phyloP scores from a whole-genome alignment of 805 yeast species.

The Yamadazyma paraphyllophila region DNA sequence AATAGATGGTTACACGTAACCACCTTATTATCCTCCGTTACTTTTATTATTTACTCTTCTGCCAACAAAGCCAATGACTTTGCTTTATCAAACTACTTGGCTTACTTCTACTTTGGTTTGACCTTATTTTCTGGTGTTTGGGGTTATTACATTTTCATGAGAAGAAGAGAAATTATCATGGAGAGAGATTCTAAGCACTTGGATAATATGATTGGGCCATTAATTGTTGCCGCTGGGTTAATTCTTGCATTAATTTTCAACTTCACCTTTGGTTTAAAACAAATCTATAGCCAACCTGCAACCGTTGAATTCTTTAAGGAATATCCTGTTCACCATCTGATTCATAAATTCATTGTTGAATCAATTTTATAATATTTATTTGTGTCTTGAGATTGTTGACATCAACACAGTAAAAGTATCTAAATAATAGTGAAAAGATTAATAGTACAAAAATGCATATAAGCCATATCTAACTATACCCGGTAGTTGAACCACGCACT shows the following conservation, averaged over 20 bases:
- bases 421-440: not conserved
- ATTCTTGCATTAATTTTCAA: conserved; percentile 65
- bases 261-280: conserved; percentile 59
- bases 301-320: conserved; percentile 26
- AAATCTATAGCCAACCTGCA: conserved; percentile 17
- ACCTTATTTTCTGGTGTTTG: conserved; percentile 83
- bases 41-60: conserved; percentile 80
- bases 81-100: conserved; percentile 62
- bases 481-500: conserved; percentile 3
- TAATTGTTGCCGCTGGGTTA: conserved; percentile 71
- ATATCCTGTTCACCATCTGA: conserved; percentile 32
- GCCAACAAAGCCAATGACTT: conserved; percentile 65
- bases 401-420: not conserved
- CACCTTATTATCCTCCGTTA: conserved; percentile 75
- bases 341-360: conserved; percentile 33
- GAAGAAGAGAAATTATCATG: conserved; percentile 68
- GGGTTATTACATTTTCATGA: conserved; percentile 80
- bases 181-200: conserved; percentile 83
- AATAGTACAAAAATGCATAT: too few species aligned
- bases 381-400: not conserved
- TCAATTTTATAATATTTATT: conserved; percentile 2
- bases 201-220: conserved; percentile 88
- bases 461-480: too few species aligned
- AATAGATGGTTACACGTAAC: conserved; percentile 93
- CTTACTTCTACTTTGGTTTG: conserved; percentile 75